These are phyloP conservation scores for Scedosporium apiospermum DNA, from an alignment of 2,329 filamentous ascomycete genomes.

Conservation along the genomic window DNA sequence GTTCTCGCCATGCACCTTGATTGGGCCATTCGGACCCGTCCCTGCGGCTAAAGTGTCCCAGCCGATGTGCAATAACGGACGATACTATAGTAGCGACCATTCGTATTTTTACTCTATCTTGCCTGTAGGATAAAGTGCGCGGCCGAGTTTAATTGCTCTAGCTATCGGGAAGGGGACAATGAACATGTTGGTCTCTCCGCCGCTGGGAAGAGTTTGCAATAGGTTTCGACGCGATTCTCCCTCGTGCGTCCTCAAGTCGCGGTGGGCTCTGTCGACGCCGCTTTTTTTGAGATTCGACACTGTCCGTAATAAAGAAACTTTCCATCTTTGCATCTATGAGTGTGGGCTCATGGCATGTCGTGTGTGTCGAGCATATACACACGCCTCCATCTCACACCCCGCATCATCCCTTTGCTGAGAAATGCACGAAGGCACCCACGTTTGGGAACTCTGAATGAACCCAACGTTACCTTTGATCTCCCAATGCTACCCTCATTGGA, in stretches of 20 bases:
- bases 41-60: slow-evolving; percentile 1
- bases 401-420: neutral
- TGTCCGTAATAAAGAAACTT: neutral
- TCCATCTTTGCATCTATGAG: neutral
- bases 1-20: neutral
- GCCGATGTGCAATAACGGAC: neutral
- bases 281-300: neutral
- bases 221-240: too few species aligned
- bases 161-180: neutral
- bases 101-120: slow-evolving; percentile 1
- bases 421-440: neutral
- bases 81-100: neutral
- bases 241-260: neutral
- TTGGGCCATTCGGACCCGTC: neutral
- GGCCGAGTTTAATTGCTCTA: neutral
- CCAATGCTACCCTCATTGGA: neutral
- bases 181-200: neutral
- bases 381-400: neutral
- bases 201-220: neutral
- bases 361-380: neutral
- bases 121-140: slow-evolving; percentile 2
- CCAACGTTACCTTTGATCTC: neutral
- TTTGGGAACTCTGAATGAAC: neutral
- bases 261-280: neutral
- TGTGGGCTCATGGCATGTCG: neutral